Evolutionary conservation across 78 protist genomes (phyloP).

Genomic region (Dictyostelium capitatum): DNA sequence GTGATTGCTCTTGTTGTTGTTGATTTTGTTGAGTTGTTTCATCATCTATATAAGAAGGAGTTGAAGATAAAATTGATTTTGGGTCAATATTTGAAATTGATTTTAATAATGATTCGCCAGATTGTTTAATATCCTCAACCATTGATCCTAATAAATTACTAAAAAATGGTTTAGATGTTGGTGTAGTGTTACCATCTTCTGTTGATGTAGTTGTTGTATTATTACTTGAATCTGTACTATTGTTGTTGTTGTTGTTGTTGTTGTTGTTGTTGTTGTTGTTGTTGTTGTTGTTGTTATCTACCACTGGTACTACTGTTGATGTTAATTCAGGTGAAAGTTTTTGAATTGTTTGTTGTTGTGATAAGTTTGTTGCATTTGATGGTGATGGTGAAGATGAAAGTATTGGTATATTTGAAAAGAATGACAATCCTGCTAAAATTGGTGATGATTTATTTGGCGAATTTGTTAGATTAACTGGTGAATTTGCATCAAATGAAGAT

Average conservation of each 20-base stretch:
- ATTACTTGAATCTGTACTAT: neutral
- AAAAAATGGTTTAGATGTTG: slow-evolving; percentile 3
- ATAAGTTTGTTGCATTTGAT: neutral
- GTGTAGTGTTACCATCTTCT: neutral
- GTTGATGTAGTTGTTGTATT: neutral
- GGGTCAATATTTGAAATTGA: slow-evolving; percentile 6
- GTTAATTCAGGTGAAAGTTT: neutral
- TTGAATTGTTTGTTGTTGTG: slow-evolving; percentile 3
- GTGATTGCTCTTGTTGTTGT: neutral
- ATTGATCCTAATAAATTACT: neutral
- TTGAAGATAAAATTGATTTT: slow-evolving; percentile 9
- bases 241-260: neutral
- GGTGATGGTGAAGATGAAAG: neutral
- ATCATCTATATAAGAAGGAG: neutral
- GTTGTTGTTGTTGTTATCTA: too few relatives aligned
- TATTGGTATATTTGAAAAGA: neutral
- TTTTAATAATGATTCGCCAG: slow-evolving; percentile 2
- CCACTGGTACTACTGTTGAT: neutral
- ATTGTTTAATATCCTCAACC: slow-evolving; percentile 9
- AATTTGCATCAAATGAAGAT: neutral
- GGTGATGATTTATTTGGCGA: neutral
- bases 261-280: neutral
- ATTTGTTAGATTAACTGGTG: neutral
- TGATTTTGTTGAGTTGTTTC: neutral
- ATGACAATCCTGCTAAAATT: neutral